phyloP scores from a whole-genome alignment of 306 rosid species.

The Phaseolus lunatus region DNA sequence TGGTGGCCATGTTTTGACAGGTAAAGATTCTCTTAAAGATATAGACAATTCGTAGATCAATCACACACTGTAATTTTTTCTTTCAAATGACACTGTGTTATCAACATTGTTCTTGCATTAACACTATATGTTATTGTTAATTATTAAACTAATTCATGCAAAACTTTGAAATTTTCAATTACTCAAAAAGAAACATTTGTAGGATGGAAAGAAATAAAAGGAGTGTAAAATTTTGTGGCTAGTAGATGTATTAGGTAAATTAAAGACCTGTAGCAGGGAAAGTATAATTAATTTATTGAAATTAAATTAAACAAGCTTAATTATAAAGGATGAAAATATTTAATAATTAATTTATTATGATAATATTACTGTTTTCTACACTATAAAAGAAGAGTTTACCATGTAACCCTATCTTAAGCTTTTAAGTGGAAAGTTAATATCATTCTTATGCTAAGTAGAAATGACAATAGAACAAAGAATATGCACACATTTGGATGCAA shows the following conservation, averaged over 20 bases:
- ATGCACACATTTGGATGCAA: background rate
- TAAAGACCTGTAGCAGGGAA: background rate
- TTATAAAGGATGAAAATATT: background rate
- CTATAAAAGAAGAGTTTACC: too few relatives aligned
- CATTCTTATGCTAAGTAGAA: too few relatives aligned
- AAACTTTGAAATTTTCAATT: background rate
- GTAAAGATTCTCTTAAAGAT: constrained; percentile 66
- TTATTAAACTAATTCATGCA: background rate
- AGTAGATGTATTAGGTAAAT: background rate
- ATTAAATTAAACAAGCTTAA: too few relatives aligned
- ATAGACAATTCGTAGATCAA: constrained; percentile 63
- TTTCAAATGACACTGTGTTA: constrained; percentile 3
- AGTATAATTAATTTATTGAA: too few relatives aligned
- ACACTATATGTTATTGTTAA: background rate
- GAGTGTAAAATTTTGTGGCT: background rate
- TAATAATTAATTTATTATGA: too few relatives aligned
- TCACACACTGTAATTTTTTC: constrained; percentile 45
- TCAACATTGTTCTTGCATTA: constrained; percentile 15
- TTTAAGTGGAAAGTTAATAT: too few relatives aligned
- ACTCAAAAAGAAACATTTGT: background rate
- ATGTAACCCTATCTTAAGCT: too few relatives aligned
- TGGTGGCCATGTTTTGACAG: constrained; percentile 71
- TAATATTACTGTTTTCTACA: background rate
- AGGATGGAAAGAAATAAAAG: too few relatives aligned
- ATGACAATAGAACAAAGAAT: too few relatives aligned